phyloP scores from a whole-genome alignment of 768 basidiomycete genomes.

The Hypholoma sublateritium region DNA sequence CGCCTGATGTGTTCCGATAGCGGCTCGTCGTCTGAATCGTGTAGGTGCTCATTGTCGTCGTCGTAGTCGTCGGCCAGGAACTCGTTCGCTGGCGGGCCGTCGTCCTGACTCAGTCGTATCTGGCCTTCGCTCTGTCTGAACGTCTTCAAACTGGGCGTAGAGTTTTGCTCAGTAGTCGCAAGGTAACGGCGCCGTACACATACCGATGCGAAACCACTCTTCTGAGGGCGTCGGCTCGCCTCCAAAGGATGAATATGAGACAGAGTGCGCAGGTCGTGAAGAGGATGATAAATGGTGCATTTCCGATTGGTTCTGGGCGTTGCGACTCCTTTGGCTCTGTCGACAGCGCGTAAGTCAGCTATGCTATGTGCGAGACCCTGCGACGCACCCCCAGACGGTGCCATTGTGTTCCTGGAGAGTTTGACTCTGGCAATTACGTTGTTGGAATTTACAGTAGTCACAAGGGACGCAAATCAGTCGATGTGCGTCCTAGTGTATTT shows the following conservation, averaged over 20 bases:
- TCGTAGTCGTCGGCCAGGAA: conserved; percentile 64
- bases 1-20: conserved; percentile 27
- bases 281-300: conserved; percentile 50
- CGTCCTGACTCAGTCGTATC: conserved; percentile 69
- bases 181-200: conserved; percentile 18
- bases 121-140: conserved; percentile 53
- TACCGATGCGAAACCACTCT: conserved; percentile 64
- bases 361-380: too few relatives aligned
- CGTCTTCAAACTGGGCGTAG: conserved; percentile 49
- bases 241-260: conserved; percentile 61
- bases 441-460: too few relatives aligned
- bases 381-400: too few relatives aligned
- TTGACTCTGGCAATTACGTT: too few relatives aligned
- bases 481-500: too few relatives aligned
- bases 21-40: conserved; percentile 26
- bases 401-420: too few relatives aligned
- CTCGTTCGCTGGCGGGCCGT: conserved; percentile 67
- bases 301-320: conserved; percentile 67
- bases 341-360: too few relatives aligned
- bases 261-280: conserved; percentile 59
- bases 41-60: conserved; percentile 39
- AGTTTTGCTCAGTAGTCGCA: background rate
- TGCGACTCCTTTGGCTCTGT: conserved; percentile 59
- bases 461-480: too few relatives aligned
- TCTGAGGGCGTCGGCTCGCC: conserved; percentile 53